These are phyloP conservation scores for Waltiozyma solani DNA, from an alignment of 1,139 yeast genomes.

Conservation along the genomic window DNA sequence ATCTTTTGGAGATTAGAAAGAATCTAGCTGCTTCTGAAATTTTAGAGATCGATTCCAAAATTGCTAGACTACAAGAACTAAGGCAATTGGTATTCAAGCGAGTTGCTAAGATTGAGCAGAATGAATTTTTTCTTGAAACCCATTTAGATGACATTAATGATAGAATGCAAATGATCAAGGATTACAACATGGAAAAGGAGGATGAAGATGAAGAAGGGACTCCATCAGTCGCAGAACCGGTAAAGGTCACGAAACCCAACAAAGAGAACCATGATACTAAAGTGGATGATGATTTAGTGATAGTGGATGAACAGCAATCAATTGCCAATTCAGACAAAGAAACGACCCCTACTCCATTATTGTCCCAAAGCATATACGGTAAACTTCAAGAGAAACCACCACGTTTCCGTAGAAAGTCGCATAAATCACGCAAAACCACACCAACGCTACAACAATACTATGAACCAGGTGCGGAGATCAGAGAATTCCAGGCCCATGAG, in stretches of 20 bases:
- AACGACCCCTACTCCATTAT: constrained; percentile 13
- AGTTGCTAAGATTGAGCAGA: constrained; percentile 48
- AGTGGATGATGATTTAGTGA: constrained; percentile 6
- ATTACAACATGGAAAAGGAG: constrained; percentile 21
- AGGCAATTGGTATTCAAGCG: constrained; percentile 45
- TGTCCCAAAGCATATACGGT: constrained; percentile 30
- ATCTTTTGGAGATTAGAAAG: constrained; percentile 49
- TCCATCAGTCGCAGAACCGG: neutral
- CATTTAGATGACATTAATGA: constrained; percentile 32
- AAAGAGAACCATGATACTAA: constrained; percentile 3
- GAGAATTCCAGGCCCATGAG: constrained; percentile 41
- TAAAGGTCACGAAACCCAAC: neutral
- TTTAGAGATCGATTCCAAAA: constrained; percentile 46
- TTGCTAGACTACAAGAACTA: constrained; percentile 37
- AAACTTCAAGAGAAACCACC: constrained; percentile 25
- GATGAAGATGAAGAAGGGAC: constrained; percentile 13
- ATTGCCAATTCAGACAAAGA: constrained; percentile 2
- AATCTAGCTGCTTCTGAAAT: constrained; percentile 56
- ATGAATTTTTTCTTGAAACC: constrained; percentile 42
- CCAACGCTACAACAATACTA: constrained; percentile 56
- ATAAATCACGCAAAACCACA: constrained; percentile 34
- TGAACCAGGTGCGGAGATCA: constrained; percentile 45
- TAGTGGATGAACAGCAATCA: neutral
- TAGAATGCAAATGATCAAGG: constrained; percentile 27
- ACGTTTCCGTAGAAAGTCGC: constrained; percentile 19